Conservation (phyloP, 1,284 basidiomycete genomes). For the Sutorius eximius region DNA sequence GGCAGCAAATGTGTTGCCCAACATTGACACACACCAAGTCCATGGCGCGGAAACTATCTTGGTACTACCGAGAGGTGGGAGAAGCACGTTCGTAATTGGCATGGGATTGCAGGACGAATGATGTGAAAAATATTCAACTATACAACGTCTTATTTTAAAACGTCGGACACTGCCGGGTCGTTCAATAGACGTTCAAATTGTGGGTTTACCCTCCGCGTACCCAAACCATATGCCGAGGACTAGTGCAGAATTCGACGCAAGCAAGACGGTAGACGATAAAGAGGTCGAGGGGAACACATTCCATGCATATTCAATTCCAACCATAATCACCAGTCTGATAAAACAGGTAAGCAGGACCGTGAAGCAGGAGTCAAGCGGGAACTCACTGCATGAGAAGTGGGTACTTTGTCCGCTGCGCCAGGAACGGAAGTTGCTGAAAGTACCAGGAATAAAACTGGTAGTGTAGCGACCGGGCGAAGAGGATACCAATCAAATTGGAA, state of each 20-base stretch:
- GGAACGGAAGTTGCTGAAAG: conserved; percentile 87
- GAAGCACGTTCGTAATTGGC: conserved; percentile 74
- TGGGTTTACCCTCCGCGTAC: conserved; percentile 40
- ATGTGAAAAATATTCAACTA: neutral
- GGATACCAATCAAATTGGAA: conserved; percentile 88
- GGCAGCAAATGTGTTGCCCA: conserved; percentile 59
- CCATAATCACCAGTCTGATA: conserved; percentile 59
- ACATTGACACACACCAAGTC: conserved; percentile 69
- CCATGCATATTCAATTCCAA: conserved; percentile 83
- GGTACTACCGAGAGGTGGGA: conserved; percentile 73
- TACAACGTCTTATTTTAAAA: neutral
- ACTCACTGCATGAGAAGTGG: conserved; percentile 63
- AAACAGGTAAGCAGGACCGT: neutral
- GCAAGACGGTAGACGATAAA: conserved; percentile 65
- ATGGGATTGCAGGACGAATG: conserved; percentile 49
- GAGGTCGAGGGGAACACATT: conserved; percentile 82
- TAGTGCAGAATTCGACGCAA: conserved; percentile 57
- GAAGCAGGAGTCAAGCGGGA: neutral
- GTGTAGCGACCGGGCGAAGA: conserved; percentile 94
- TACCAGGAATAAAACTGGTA: conserved; percentile 99
- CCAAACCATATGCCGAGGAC: conserved; percentile 68
- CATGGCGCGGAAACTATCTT: conserved; percentile 75
- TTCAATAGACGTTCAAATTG: conserved; percentile 3
- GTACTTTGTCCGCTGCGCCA: conserved; percentile 74
- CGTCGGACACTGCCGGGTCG: neutral